A percentile compares a stretch with the other conserved stretches of the same genome.
Evolutionary conservation across 1,139 yeast genomes (phyloP).

Genomic region (Geotrichum bryndzae): DNA sequence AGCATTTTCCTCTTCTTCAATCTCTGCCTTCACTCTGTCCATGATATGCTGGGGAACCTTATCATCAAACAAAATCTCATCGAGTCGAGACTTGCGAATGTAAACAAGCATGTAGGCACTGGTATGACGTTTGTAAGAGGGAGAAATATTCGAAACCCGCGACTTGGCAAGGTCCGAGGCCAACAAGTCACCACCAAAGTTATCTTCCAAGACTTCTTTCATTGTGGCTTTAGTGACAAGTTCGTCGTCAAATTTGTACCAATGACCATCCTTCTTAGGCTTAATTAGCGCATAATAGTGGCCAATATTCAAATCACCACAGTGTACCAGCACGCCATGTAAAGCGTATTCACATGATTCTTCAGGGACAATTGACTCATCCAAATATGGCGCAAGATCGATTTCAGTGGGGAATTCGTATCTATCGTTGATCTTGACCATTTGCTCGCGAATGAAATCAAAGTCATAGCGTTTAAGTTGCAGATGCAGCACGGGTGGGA

Average conservation of each 20-base stretch:
- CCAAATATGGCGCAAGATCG: conserved; percentile 74
- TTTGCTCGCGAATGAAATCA: conserved; percentile 82
- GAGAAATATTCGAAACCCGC: conserved; percentile 15
- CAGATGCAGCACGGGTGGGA: conserved; percentile 89
- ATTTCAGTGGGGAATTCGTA: conserved; percentile 84
- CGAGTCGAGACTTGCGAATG: conserved; percentile 58
- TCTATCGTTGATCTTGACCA: conserved; percentile 87
- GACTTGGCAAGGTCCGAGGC: conserved; percentile 5
- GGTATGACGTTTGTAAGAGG: conserved; percentile 59
- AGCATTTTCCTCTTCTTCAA: conserved; percentile 48
- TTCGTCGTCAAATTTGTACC: conserved; percentile 95
- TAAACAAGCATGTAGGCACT: conserved; percentile 97
- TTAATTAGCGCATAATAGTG: conserved; percentile 93
- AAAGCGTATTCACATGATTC: conserved; percentile 73
- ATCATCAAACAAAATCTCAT: conserved; percentile 52
- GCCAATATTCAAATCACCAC: conserved; percentile 93
- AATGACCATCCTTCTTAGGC: conserved; percentile 62
- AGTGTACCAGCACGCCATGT: conserved; percentile 92
- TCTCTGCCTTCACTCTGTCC: conserved; percentile 56
- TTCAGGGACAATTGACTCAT: conserved; percentile 45
- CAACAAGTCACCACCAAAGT: conserved; percentile 68
- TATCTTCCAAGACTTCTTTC: conserved; percentile 83
- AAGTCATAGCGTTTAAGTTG: conserved; percentile 93
- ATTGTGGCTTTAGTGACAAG: conserved; percentile 82
- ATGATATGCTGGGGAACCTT: conserved; percentile 70